Evolutionary conservation across 192 early-diverging fungal species (phyloP).

Genomic region (Backusella tarrabulga): DNA sequence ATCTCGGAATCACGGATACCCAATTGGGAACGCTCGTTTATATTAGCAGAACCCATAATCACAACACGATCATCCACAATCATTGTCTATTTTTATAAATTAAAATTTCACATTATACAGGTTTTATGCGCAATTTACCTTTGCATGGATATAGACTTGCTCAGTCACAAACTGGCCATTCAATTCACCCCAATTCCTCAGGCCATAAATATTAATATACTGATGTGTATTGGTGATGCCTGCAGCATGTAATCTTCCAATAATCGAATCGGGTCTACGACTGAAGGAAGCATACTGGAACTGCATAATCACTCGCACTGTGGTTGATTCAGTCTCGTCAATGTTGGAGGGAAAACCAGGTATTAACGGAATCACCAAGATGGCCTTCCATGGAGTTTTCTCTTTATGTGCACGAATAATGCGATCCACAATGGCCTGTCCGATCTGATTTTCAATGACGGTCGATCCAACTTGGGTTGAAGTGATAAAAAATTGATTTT

Average conservation of each 20-base stretch:
- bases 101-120: not conserved
- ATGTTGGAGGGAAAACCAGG: slow-evolving; percentile 80
- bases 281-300: slow-evolving; percentile 77
- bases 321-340: slow-evolving; percentile 62
- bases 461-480: slow-evolving; percentile 50
- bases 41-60: slow-evolving; percentile 85
- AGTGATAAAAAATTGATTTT: slow-evolving; percentile 87
- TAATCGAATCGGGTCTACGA: slow-evolving; percentile 72
- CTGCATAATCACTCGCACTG: slow-evolving; percentile 75
- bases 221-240: slow-evolving; percentile 50
- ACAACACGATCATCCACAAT: slow-evolving; percentile 83
- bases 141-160: slow-evolving; percentile 86
- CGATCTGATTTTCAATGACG: slow-evolving; percentile 77
- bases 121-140: slow-evolving; percentile 42
- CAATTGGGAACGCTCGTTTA: slow-evolving; percentile 84
- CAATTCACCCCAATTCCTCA: slow-evolving; percentile 72
- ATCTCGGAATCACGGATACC: slow-evolving; percentile 84
- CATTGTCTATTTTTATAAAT: slow-evolving; percentile 44
- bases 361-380: slow-evolving; percentile 75
- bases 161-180: slow-evolving; percentile 66
- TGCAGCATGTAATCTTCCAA: slow-evolving; percentile 53
- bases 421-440: slow-evolving; percentile 69
- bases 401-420: slow-evolving; percentile 66
- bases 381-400: slow-evolving; percentile 54
- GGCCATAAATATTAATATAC: slow-evolving; percentile 76